Base-by-base conservation (phyloP, 306 rosid species). In the Chamaecrista fasciculata region DNA sequence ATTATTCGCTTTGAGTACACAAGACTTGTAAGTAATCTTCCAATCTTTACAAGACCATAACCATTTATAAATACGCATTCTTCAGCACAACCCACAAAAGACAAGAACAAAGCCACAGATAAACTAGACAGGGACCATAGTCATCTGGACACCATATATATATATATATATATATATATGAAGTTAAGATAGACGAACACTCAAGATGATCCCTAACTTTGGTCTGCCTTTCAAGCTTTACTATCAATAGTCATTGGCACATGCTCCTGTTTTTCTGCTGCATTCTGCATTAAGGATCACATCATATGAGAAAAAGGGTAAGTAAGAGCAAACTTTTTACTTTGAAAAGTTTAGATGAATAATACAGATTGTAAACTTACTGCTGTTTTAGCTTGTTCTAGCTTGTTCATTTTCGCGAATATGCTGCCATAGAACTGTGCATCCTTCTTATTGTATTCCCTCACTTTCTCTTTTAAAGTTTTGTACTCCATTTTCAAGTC, bases 371-470 rank as follows among this genome's bases (percentile, higher is more conserved):
- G 31, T 24, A 0, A 36, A 55, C 76, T 80, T 60, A 81, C 72
- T 11, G 63, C 56, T 47, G 77, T 37, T 46, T 56, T 79, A 0
- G 42, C 63, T 62, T 78, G 84, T 44, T 82, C 86, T 18, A 75
- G 1, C 49, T 77, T 85, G 69, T 62, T 85, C 95, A 89, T 82
- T 69, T 90, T 90, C 0, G 98, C 95, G 75, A 90, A 90, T 73
- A 94, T 94, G 74, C 66, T 85, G 36, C 97, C 95, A 10, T 94
- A 94, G 29, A 94, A 90, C 79, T 88, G 77, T 46, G 96, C 95
- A 23, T 90, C 87, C 62, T 84, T 94, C 70, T 86, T 94, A 51
- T 86, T 88, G 80, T 55, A 82, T 59, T 94, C 97, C 71, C 83
- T 88, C 71, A 94, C 74, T 66, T 88, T 94, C 70, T 94, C 92